Percentiles rank a stretch among this genome's conserved stretches.
Conservation (phyloP, 2,329 filamentous ascomycete genomes). For the Alternaria rosae region DNA sequence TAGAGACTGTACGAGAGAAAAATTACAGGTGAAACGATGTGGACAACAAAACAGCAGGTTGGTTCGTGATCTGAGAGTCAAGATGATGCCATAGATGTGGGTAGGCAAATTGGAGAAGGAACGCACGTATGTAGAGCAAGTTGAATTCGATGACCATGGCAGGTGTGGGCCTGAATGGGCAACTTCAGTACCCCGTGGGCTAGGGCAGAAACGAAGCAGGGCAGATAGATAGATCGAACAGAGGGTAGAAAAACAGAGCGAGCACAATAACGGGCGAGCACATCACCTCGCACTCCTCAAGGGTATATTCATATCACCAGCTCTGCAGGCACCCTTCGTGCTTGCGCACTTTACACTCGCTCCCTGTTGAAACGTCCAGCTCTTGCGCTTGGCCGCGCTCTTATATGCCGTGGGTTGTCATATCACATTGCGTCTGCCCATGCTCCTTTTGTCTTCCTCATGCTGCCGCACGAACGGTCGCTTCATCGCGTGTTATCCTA, state of each 20-base stretch:
- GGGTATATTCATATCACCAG: constrained; percentile 1
- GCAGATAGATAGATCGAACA: background rate
- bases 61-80: background rate
- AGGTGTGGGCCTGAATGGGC: background rate
- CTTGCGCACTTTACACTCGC: background rate
- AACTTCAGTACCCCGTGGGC: background rate
- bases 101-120: background rate
- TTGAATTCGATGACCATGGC: background rate
- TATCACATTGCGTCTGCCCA: background rate
- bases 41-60: background rate
- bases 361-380: background rate
- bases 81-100: background rate
- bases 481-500: background rate
- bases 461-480: background rate
- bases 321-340: background rate
- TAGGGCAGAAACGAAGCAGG: background rate
- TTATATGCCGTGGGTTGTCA: background rate
- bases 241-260: background rate
- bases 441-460: background rate
- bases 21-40: background rate
- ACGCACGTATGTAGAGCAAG: background rate
- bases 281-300: background rate
- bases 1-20: background rate
- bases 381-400: background rate
- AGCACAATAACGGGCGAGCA: background rate